phyloP scores from a whole-genome alignment of 495 filamentous ascomycete genomes.

The Gamarada debralockiae region DNA sequence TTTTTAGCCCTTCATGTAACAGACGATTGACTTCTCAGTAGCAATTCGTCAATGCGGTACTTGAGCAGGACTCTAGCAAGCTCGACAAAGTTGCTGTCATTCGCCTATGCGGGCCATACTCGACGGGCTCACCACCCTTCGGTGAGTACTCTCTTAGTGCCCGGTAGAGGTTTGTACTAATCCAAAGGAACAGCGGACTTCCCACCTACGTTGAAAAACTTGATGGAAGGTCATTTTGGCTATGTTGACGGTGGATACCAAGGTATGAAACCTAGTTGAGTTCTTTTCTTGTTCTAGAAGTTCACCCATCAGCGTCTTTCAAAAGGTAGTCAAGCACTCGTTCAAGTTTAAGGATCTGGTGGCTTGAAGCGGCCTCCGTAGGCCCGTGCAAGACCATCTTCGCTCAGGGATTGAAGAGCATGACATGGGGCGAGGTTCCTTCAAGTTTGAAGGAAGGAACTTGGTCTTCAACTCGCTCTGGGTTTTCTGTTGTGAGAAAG shows the following conservation, averaged over 20 bases:
- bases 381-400: no score
- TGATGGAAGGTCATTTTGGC: slow-evolving; percentile 33
- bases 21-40: slow-evolving; percentile 3
- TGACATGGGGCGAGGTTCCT: no score
- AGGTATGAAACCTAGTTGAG: slow-evolving; percentile 14
- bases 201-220: slow-evolving; percentile 28
- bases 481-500: no score
- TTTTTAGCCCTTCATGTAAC: no score
- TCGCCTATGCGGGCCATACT: slow-evolving; percentile 42
- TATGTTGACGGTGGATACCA: slow-evolving; percentile 40
- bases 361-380: no score
- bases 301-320: no score
- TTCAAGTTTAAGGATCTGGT: no score
- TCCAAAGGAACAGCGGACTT: slow-evolving; percentile 28
- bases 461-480: no score
- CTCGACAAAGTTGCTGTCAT: slow-evolving; percentile 45
- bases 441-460: no score
- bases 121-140: slow-evolving; percentile 41
- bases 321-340: no score
- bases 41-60: slow-evolving; percentile 51
- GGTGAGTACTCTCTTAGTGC: neutral
- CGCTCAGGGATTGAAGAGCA: no score
- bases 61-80: slow-evolving; percentile 39
- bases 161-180: no score
- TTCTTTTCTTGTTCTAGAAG: neutral